Percentiles rank a stretch among this genome's conserved stretches.
These are phyloP conservation scores for Poa pratensis DNA, from an alignment of 176 grass and related monocot genomes.

Conservation along the genomic window DNA sequence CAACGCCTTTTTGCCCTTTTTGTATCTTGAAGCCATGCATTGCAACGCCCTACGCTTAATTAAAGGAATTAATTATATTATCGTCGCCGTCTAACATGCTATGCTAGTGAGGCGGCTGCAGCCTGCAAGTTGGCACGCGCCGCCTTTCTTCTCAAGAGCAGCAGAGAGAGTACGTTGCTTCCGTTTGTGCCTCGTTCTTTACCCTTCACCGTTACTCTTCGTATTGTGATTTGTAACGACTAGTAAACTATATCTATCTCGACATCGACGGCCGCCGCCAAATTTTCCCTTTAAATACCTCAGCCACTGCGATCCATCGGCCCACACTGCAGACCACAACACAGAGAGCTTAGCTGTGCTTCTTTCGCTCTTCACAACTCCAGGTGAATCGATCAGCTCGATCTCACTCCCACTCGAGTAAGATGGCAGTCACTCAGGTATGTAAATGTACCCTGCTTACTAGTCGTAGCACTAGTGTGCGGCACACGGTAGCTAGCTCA, in stretches of 20 bases:
- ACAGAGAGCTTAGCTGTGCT: neutral
- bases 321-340: neutral
- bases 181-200: slow-evolving; percentile 5
- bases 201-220: slow-evolving; percentile 15
- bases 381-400: neutral
- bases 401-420: neutral
- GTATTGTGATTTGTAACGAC: neutral
- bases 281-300: neutral
- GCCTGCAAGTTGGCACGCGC: slow-evolving; percentile 2
- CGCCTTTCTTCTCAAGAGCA: neutral
- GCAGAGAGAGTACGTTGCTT: neutral
- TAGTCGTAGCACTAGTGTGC: neutral
- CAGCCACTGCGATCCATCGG: neutral
- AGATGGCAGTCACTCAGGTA: slow-evolving; percentile 23
- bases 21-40: slow-evolving; percentile 18
- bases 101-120: slow-evolving; percentile 19
- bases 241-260: neutral
- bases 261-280: neutral
- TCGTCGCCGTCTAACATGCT: neutral
- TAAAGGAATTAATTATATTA: neutral
- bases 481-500: no score
- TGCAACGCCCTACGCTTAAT: slow-evolving; percentile 9
- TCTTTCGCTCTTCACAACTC: neutral
- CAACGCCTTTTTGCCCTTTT: neutral
- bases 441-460: neutral